Evolutionary conservation across 768 basidiomycete species (phyloP).

Genomic region (Suillus paluster): DNA sequence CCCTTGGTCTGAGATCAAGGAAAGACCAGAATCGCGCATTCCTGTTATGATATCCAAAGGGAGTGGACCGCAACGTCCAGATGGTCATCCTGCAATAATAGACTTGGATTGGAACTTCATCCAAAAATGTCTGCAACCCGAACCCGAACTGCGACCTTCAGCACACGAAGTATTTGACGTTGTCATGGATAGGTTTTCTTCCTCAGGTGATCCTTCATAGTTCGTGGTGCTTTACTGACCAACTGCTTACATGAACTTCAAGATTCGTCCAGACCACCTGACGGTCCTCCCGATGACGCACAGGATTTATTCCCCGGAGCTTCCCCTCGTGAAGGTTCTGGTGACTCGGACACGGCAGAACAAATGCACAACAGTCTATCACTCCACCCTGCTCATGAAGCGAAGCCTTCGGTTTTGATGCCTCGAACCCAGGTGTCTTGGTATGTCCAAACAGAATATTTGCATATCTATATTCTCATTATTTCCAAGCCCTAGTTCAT

Average conservation of each 20-base stretch:
- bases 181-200: neutral
- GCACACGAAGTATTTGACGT: neutral
- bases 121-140: neutral
- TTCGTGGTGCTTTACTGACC: neutral
- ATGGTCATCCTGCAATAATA: neutral
- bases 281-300: too few species aligned
- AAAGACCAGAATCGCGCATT: neutral
- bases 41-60: rapidly evolving
- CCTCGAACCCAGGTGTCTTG: too few species aligned
- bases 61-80: neutral
- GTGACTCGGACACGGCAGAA: too few species aligned
- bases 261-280: neutral
- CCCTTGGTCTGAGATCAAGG: neutral
- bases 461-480: too few species aligned
- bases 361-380: too few species aligned
- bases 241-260: neutral
- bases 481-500: too few species aligned
- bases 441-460: too few species aligned
- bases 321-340: too few species aligned
- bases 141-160: neutral
- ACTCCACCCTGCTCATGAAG: too few species aligned
- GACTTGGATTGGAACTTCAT: neutral
- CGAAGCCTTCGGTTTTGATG: too few species aligned
- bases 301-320: too few species aligned
- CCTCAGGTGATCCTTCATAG: neutral